Evolutionary conservation across 2,329 filamentous ascomycete species (phyloP).

Genomic region (Trichoderma simmonsii): DNA sequence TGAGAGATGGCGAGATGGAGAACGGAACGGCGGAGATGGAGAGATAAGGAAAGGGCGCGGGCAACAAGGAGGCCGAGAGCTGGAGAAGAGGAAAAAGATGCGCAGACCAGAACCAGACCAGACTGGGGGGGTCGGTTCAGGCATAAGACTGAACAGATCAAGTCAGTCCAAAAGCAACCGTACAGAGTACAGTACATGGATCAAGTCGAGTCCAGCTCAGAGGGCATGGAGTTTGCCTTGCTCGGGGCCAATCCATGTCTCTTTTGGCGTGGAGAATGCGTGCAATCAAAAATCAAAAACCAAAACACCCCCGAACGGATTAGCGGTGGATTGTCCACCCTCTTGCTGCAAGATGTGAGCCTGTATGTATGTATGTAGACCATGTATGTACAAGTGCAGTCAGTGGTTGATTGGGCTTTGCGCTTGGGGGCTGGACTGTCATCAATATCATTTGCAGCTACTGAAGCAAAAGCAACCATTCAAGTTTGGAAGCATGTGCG

Average conservation of each 20-base stretch:
- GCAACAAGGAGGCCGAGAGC: neutral
- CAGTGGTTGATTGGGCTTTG: neutral
- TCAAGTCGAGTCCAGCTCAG: neutral
- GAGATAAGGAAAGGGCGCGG: neutral
- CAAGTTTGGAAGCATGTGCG: neutral
- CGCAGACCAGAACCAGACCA: neutral
- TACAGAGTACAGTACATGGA: neutral
- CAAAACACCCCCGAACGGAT: neutral
- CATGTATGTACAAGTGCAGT: too few relatives aligned
- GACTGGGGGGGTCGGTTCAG: neutral
- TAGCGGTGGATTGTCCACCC: neutral
- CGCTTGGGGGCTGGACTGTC: neutral
- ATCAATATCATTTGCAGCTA: neutral
- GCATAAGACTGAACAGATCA: neutral
- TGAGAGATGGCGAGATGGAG: neutral
- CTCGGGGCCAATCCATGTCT: neutral
- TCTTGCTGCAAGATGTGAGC: neutral
- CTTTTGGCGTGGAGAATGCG: conserved; percentile 7
- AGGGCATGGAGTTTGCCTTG: neutral
- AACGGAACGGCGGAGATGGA: conserved; percentile 6
- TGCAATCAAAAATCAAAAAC: neutral
- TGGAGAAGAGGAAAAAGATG: neutral
- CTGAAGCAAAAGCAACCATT: neutral
- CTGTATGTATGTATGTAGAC: neutral
- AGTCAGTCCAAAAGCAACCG: neutral